phyloP scores from a whole-genome alignment of 139 green algal species.

The Parachlorella kessleri region DNA sequence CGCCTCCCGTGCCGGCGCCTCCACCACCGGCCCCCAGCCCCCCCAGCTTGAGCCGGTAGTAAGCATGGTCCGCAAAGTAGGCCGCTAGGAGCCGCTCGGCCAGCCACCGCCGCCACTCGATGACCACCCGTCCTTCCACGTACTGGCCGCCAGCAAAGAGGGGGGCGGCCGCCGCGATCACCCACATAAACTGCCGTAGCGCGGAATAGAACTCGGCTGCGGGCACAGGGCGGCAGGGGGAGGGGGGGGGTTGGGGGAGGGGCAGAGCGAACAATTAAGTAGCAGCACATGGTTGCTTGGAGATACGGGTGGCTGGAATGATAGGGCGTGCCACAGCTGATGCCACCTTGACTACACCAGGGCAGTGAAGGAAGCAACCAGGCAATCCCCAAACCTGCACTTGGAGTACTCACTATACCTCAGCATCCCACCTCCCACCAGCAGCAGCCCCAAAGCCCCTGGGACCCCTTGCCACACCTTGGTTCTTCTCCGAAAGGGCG shows the following conservation, averaged over 20 bases:
- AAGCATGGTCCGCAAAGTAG: conserved; percentile 61
- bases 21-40: not conserved
- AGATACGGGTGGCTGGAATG: too few species aligned
- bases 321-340: too few species aligned
- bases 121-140: conserved; percentile 53
- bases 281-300: too few species aligned
- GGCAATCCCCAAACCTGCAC: too few species aligned
- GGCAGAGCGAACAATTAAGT: too few species aligned
- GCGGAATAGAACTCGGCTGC: conserved; percentile 62
- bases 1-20: too few species aligned
- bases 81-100: conserved; percentile 36
- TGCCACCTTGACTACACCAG: too few species aligned
- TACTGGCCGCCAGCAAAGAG: conserved; percentile 65
- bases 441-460: too few species aligned
- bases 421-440: too few species aligned
- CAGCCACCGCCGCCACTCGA: conserved; percentile 69
- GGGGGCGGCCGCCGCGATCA: conserved; percentile 71
- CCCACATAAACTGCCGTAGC: conserved; percentile 63
- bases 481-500: conserved; percentile 68
- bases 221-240: not conserved
- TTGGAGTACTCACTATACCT: too few species aligned
- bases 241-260: not conserved
- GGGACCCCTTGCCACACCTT: conserved; percentile 35
- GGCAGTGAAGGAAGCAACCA: too few species aligned
- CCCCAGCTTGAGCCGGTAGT: conserved; percentile 50